Conservation (phyloP, 306 rosid species). For the Citrullus mucosospermus region DNA sequence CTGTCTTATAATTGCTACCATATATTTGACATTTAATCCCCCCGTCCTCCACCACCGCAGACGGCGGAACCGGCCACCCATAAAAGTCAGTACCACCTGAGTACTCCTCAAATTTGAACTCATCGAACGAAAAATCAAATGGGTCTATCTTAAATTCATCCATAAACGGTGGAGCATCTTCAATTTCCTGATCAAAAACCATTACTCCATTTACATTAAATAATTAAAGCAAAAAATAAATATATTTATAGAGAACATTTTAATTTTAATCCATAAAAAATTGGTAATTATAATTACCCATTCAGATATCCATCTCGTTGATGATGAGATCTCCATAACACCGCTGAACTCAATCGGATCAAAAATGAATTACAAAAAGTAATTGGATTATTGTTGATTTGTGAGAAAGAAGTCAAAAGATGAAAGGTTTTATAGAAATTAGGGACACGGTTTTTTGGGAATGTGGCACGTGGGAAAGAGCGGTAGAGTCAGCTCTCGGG, state of each 20-base stretch:
- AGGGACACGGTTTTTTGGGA: not conserved
- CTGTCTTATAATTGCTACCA: not conserved
- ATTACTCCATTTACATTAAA: too few species aligned
- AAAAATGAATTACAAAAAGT: not conserved
- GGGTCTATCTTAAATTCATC: conserved; percentile 5
- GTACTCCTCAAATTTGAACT: conserved; percentile 16
- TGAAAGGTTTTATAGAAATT: not conserved
- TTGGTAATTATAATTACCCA: conserved; percentile 25
- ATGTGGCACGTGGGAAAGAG: not conserved
- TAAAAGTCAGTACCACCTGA: conserved; percentile 13
- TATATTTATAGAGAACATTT: not conserved
- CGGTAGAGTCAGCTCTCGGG: not conserved
- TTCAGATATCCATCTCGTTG: conserved; percentile 37
- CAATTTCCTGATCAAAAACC: conserved; percentile 16
- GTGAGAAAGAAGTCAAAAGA: not conserved
- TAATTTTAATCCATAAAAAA: not conserved
- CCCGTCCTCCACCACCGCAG: not conserved
- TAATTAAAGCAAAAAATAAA: too few species aligned
- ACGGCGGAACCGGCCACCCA: not conserved
- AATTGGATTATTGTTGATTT: not conserved
- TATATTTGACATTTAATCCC: not conserved
- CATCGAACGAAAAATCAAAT: conserved; percentile 24
- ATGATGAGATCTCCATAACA: conserved; percentile 18
- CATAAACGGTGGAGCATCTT: conserved; percentile 14
- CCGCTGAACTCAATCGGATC: not conserved